These are phyloP conservation scores for Thymus quinquecostatus DNA, from an alignment of 257 asterid species.

Conservation along the genomic window DNA sequence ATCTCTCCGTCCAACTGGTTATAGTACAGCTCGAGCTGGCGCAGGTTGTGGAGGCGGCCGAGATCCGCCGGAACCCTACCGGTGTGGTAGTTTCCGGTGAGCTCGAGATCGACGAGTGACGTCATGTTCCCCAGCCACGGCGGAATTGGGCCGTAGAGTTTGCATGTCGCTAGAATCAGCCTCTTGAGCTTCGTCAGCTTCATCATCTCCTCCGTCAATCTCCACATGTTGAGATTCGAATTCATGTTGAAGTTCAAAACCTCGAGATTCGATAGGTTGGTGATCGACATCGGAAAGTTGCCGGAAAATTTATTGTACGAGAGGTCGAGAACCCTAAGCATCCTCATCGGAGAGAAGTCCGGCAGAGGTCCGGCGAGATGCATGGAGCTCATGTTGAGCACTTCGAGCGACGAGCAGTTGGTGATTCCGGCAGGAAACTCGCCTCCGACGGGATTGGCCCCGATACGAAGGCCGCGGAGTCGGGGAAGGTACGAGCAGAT, in stretches of 20 bases:
- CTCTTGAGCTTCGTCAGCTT: conserved; percentile 47
- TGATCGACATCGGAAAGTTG: conserved; percentile 70
- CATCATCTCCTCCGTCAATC: conserved; percentile 58
- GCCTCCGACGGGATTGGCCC: conserved; percentile 55
- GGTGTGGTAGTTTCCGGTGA: conserved; percentile 61
- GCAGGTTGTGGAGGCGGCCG: conserved; percentile 58
- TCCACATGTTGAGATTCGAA: conserved; percentile 53
- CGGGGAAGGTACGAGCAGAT: conserved; percentile 67
- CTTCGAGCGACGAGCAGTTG: conserved; percentile 60
- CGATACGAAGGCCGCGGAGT: conserved; percentile 54
- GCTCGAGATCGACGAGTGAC: conserved; percentile 72
- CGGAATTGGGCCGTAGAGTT: conserved; percentile 62
- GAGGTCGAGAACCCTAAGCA: conserved; percentile 61
- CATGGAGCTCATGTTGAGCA: conserved; percentile 53
- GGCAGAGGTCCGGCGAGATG: conserved; percentile 65
- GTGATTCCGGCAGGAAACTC: conserved; percentile 61
- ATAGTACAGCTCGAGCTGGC: conserved; percentile 83
- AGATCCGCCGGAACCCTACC: conserved; percentile 70
- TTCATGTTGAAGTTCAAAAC: conserved; percentile 63
- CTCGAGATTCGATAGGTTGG: conserved; percentile 69
- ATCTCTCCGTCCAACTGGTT: conserved; percentile 74
- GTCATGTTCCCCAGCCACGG: conserved; percentile 71
- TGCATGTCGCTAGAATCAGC: conserved; percentile 66
- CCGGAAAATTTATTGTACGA: conserved; percentile 69
- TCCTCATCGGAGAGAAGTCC: conserved; percentile 57